Evolutionary conservation across 306 rosid species (phyloP).

Genomic region (Myrica gale): DNA sequence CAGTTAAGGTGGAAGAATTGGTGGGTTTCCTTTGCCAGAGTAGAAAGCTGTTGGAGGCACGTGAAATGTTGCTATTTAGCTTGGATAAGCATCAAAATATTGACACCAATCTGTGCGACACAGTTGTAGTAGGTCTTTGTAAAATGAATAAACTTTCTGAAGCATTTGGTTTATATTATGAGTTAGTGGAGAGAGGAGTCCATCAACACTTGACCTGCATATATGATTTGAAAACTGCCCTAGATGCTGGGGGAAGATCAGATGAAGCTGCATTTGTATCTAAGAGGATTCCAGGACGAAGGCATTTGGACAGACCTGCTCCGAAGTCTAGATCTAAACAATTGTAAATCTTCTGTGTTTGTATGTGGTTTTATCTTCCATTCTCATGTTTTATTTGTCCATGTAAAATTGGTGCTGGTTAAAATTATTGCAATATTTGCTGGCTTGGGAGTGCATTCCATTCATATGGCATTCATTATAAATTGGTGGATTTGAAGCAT

Average conservation of each 20-base stretch:
- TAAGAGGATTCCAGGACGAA: slow-evolving; percentile 45
- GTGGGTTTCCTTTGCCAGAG: slow-evolving; percentile 48
- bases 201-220: slow-evolving; percentile 55
- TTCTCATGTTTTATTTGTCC: slow-evolving; percentile 5
- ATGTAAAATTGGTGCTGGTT: neutral
- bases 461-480: slow-evolving; percentile 3
- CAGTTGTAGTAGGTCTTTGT: slow-evolving; percentile 56
- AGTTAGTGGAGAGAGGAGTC: slow-evolving; percentile 57
- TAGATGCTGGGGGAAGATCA: slow-evolving; percentile 50
- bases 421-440: neutral
- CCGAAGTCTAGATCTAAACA: slow-evolving; percentile 27
- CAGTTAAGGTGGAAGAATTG: slow-evolving; percentile 58
- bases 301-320: slow-evolving; percentile 15
- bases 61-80: slow-evolving; percentile 54
- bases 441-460: slow-evolving; percentile 1
- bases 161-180: slow-evolving; percentile 69
- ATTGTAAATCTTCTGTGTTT: slow-evolving; percentile 21
- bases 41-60: slow-evolving; percentile 57
- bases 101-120: slow-evolving; percentile 40
- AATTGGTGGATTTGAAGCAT: neutral
- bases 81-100: slow-evolving; percentile 45
- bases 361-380: neutral
- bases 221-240: slow-evolving; percentile 45
- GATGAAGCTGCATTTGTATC: slow-evolving; percentile 66
- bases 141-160: slow-evolving; percentile 52